phyloP scores from a whole-genome alignment of 2,329 filamentous ascomycete genomes.

The Hymenotorrendiella dingleyae region DNA sequence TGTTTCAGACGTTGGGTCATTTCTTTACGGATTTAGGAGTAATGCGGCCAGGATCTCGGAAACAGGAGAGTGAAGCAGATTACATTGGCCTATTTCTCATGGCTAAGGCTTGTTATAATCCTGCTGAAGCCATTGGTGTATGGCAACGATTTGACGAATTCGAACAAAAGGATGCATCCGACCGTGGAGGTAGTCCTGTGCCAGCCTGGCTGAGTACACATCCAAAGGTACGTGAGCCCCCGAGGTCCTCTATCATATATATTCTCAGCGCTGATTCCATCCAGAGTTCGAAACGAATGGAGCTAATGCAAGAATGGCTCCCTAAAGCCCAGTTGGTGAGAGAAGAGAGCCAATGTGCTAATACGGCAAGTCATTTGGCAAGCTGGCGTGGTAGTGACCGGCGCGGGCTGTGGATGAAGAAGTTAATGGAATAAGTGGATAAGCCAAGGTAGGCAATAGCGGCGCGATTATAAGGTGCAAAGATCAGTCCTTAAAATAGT shows the following conservation, averaged over 20 bases:
- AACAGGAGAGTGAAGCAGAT: constrained; percentile 72
- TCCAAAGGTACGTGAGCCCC: constrained; percentile 53
- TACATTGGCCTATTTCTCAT: constrained; percentile 80
- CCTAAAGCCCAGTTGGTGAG: constrained; percentile 50
- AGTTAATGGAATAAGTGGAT: too few species aligned
- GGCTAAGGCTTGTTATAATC: constrained; percentile 73
- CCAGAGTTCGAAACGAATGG: constrained; percentile 55
- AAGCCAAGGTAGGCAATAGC: neutral
- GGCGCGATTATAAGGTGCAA: too few species aligned
- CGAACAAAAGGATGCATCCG: constrained; percentile 55
- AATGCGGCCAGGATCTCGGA: constrained; percentile 59
- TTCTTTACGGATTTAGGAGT: constrained; percentile 53
- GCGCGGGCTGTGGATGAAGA: neutral
- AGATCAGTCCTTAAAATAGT: too few species aligned
- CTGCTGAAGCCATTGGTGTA: constrained; percentile 58
- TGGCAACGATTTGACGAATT: constrained; percentile 62
- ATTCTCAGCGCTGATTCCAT: constrained; percentile 12
- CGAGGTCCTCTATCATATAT: neutral
- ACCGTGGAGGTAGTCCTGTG: constrained; percentile 44
- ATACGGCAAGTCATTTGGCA: constrained; percentile 2
- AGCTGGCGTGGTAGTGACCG: constrained; percentile 2
- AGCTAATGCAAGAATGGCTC: constrained; percentile 60
- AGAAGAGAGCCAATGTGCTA: constrained; percentile 45
- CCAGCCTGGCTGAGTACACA: constrained; percentile 74
- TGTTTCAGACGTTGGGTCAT: constrained; percentile 21